These are phyloP conservation scores for Irpex sp. DNA, from an alignment of 1,284 basidiomycete genomes.

Conservation along the genomic window DNA sequence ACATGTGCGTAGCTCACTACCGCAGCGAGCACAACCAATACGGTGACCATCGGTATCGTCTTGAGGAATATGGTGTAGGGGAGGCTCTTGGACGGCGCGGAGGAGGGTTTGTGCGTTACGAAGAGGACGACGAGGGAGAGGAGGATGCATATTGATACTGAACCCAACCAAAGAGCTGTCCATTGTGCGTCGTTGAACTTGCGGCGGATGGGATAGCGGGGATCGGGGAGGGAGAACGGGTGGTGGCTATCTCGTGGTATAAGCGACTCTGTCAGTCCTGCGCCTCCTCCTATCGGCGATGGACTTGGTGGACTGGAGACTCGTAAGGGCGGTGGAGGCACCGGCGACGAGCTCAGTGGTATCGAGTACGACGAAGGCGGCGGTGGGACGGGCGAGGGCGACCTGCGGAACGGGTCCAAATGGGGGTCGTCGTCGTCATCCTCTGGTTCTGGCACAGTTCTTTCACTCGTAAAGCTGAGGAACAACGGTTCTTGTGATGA, in stretches of 20 bases:
- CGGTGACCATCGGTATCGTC: constrained; percentile 78
- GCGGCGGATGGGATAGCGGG: constrained; percentile 55
- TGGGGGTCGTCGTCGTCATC: constrained; percentile 72
- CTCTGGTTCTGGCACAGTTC: constrained; percentile 53
- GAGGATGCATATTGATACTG: constrained; percentile 53
- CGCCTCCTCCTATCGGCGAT: constrained; percentile 14
- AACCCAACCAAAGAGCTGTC: constrained; percentile 61
- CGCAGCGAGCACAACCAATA: constrained; percentile 72
- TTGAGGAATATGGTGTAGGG: constrained; percentile 77
- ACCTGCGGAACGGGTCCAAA: constrained; percentile 42
- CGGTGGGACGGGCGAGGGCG: constrained; percentile 40
- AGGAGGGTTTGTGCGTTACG: constrained; percentile 36
- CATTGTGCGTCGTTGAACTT: constrained; percentile 68
- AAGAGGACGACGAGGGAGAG: constrained; percentile 62
- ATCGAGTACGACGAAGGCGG: constrained; percentile 29
- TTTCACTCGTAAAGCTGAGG: constrained; percentile 73
- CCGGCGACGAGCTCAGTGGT: too few species aligned
- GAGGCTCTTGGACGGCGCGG: constrained; percentile 32
- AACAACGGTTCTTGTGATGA: constrained; percentile 72
- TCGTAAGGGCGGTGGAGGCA: constrained; percentile 29
- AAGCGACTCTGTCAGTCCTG: constrained; percentile 54
- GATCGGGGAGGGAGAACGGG: constrained; percentile 69
- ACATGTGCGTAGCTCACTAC: constrained; percentile 73
- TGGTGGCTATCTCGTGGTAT: constrained; percentile 61
- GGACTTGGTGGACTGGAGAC: constrained; percentile 22